Conservation (phyloP, 352 stramenopile species). For the Aphanomyces cochlioides region DNA sequence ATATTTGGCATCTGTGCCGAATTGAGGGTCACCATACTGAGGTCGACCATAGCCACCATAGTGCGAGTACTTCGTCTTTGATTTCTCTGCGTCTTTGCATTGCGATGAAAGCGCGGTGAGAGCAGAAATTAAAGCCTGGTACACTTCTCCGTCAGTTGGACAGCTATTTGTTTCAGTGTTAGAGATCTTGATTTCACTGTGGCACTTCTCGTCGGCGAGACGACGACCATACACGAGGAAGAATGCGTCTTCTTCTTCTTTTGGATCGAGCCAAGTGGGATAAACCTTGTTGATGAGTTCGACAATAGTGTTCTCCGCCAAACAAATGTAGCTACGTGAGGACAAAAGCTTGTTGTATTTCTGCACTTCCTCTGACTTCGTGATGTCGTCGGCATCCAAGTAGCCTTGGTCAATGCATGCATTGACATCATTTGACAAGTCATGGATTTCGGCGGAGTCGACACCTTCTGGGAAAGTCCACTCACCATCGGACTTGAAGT, state of each 20-base stretch:
- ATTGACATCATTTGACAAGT: constrained; percentile 6
- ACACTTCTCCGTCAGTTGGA: neutral
- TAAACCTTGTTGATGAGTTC: constrained; percentile 2
- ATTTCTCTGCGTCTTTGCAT: neutral
- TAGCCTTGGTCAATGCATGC: constrained; percentile 60
- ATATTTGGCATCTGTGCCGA: neutral
- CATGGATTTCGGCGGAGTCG: neutral
- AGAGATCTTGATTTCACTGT: too few species aligned
- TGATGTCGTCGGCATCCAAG: constrained; percentile 87
- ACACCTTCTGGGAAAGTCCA: too few species aligned
- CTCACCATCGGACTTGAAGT: constrained; percentile 8
- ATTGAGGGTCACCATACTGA: constrained; percentile 7
- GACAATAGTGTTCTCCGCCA: constrained; percentile 22
- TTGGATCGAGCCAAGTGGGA: neutral
- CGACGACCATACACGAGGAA: constrained; percentile 17
- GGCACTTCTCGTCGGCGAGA: constrained; percentile 22
- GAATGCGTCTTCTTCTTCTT: constrained; percentile 13
- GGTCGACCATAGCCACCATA: neutral
- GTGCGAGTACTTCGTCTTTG: neutral
- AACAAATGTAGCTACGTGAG: constrained; percentile 24
- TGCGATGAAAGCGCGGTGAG: neutral
- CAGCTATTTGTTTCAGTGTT: constrained; percentile 2
- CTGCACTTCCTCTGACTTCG: neutral
- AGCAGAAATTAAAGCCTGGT: neutral
- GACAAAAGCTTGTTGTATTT: constrained; percentile 1